Evolutionary conservation across 208 protist species (phyloP), one percentile per base, ranked within the genome.

Genomic region (Leishmania braziliensis): DNA sequence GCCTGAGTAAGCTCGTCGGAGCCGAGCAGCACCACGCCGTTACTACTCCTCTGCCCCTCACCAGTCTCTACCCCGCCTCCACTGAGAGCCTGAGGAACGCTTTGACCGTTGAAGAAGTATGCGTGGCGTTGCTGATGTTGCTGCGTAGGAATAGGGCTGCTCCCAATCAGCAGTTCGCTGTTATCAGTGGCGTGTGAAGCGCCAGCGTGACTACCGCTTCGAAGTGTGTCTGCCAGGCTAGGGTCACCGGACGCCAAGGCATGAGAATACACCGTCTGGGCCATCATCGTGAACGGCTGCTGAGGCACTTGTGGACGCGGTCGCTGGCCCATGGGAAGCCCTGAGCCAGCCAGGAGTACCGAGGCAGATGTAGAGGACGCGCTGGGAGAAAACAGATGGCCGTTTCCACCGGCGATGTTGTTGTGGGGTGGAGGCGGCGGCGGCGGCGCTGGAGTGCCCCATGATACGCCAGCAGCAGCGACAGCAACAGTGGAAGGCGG

Each of bases 81-180:
- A 33, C 74, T 48, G 54, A 33, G 33, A 23, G 36, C 66, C 58
- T 48, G 53, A 10, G 51, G 72, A 2, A 53, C 51, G 20, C 72
- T 63, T 8, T 56, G 20, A n/a, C 54, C 16, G 71, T 62, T 63
- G 54, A 36, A 74, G 69, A 63, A n/a, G 77, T 39, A 9, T 0
- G 56, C 5, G 20, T 48, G 48, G 9, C 33, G 50, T 39, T 23
- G 36, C 33, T 23, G 75, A 29, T 54, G 78, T 58, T 78, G 77
- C 69, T 75, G 77, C 23, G 81, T 81, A 12, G 77, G 71, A n/a
- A 81, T 10, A 39, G 76, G 81, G 20, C 48, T 85, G 63, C 81
- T 81, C 60, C 81, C 81, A 60, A 85, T 85, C 18, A 85, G 71
- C 39, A 78, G 33, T n/a, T 85, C 81, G 46, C 39, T 79, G 58